A percentile compares a stretch with the other conserved stretches of the same genome.
Evolutionary conservation across 1,284 basidiomycete genomes (phyloP).

Genomic region (Ceratobasidium sp.): DNA sequence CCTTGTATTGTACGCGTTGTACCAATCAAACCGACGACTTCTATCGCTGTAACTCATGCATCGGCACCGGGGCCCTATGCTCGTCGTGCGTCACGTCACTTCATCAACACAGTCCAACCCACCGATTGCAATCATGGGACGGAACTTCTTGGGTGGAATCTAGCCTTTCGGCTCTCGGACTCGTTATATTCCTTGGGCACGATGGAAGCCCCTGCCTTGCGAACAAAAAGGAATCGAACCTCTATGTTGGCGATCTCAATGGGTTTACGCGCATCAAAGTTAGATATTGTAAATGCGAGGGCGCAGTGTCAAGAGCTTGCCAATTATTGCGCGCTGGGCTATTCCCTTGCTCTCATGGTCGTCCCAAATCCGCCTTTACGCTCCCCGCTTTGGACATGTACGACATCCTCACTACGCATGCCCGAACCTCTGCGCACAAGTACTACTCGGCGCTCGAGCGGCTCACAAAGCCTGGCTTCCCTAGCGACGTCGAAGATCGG

Average conservation of each 20-base stretch:
- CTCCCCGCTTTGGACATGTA: background rate
- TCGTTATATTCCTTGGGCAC: background rate
- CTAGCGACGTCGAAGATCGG: slow-evolving; percentile 10
- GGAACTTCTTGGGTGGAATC: background rate
- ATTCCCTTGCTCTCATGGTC: slow-evolving; percentile 7
- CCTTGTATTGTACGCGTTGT: background rate
- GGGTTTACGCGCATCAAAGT: slow-evolving; percentile 5
- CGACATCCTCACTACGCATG: slow-evolving; percentile 6
- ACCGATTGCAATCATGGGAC: slow-evolving; percentile 1
- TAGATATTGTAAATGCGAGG: background rate
- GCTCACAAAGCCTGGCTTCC: slow-evolving; percentile 17
- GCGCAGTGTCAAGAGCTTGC: background rate
- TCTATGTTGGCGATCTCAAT: slow-evolving; percentile 3
- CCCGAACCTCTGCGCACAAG: slow-evolving; percentile 14
- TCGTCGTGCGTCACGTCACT: background rate
- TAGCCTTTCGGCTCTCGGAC: background rate
- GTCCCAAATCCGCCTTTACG: slow-evolving; percentile 16
- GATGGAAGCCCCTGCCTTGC: background rate
- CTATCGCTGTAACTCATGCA: background rate
- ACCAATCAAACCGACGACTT: background rate
- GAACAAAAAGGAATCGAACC: background rate
- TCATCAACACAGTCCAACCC: slow-evolving; percentile 1
- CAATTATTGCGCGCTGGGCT: slow-evolving; percentile 6
- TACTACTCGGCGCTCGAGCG: slow-evolving; percentile 18
- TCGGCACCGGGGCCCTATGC: background rate